Base-by-base conservation (phyloP, 352 stramenopile genomes). In the Globisporangium irregulare region DNA sequence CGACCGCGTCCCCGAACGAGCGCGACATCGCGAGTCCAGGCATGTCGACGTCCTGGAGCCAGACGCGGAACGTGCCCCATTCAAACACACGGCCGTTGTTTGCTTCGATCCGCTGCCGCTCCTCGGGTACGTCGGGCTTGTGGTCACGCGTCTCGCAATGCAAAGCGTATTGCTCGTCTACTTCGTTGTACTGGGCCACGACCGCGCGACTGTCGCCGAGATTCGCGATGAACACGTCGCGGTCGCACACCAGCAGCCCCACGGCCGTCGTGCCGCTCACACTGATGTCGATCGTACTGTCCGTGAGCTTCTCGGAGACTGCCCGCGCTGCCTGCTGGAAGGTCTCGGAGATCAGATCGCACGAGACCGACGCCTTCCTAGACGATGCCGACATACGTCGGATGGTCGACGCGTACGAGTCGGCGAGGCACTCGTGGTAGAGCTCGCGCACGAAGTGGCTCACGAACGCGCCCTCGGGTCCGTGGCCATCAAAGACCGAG, bases 11-110 rank as follows among this genome's bases (percentile, higher is more conserved):
- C 29, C 89, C 89, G 51, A 95, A 86, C 41, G 82, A 93, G 20
- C 87, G 81, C 10, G 84, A 92, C 89, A 96, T 96, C 22, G 86
- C 89, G 12, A 96, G 72, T 9, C 89, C 89, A 4, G 89, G 89
- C 81, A 93, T 91, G 64, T 93, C 84, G 9, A 93, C 78, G 64
- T 96, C 86, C 66, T 93, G 77, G 18, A 96, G 77, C 89, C 89
- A 96, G 14, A 95, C 89, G 22, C 89, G 84, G 63, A 73, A 89
- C 20, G 79, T 84, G 5, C 82, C 89, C 81, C 79, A 94, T 65
- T 91, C 87, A 59, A 94, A 94, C 1, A 96, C 87, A 20, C 89
- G 87, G 34, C 89, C 89, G 57, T 92, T 89, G 34, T 74, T 81
- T 3, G 66, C 71, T 51, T 92, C 73, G 50, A 96, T 95, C 3